Conservation (phyloP, 2,329 filamentous ascomycete species). For the Blumeria graminis region DNA sequence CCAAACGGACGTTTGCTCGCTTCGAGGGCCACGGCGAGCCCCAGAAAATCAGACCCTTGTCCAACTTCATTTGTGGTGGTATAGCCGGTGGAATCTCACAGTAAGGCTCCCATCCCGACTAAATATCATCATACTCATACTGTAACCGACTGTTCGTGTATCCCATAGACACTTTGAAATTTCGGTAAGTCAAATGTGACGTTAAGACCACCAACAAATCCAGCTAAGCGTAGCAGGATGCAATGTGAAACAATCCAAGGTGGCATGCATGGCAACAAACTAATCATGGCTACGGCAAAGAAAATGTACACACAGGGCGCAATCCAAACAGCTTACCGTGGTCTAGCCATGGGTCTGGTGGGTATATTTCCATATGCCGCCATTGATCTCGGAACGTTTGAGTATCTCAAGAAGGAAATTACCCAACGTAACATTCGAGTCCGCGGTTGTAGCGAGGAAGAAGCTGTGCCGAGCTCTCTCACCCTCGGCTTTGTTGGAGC, state of each 20-base stretch:
- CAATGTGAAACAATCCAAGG: slow-evolving; percentile 85
- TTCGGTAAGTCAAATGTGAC: slow-evolving; percentile 21
- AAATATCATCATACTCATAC: background rate
- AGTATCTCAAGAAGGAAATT: slow-evolving; percentile 62
- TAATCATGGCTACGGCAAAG: slow-evolving; percentile 59
- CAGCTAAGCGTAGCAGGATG: slow-evolving; percentile 23
- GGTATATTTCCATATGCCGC: slow-evolving; percentile 97
- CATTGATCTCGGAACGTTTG: slow-evolving; percentile 88
- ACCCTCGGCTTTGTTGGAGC: slow-evolving; percentile 75
- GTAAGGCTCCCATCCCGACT: no score
- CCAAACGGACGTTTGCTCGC: no score
- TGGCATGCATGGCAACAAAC: slow-evolving; percentile 56
- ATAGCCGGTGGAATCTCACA: no score
- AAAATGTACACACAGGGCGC: slow-evolving; percentile 71
- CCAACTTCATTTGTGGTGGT: no score
- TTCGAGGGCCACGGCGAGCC: no score
- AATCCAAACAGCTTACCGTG: slow-evolving; percentile 60
- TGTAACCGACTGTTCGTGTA: slow-evolving; percentile 60
- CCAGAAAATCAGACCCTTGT: no score
- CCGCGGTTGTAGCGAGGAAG: slow-evolving; percentile 54
- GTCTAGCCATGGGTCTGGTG: slow-evolving; percentile 74
- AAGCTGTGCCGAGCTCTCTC: slow-evolving; percentile 57
- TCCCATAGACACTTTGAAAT: slow-evolving; percentile 24
- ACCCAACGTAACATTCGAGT: slow-evolving; percentile 44
- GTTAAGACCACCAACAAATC: background rate